phyloP scores from a whole-genome alignment of 345 rosid species.

The Theobroma cacao region DNA sequence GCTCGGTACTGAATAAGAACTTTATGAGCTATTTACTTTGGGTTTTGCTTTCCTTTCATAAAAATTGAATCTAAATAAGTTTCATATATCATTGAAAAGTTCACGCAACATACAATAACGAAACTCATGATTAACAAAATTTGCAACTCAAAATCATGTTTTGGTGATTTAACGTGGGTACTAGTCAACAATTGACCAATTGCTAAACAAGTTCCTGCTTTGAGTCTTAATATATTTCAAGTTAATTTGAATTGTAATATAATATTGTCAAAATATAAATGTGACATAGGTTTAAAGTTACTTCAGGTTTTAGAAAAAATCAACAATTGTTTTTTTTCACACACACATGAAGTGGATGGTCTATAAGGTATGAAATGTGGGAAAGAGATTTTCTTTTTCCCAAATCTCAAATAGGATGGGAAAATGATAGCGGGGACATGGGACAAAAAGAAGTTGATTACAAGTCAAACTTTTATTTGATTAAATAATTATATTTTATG shows the following conservation, averaged over 20 bases:
- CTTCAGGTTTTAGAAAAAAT: background rate
- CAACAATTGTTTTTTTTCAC: background rate
- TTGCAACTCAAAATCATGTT: background rate
- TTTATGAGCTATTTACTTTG: background rate
- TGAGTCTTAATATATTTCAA: background rate
- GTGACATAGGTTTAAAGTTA: background rate
- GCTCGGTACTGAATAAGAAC: background rate
- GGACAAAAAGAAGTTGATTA: background rate
- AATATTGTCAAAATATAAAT: background rate
- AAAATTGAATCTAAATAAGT: background rate
- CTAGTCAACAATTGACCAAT: background rate
- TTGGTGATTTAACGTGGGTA: background rate
- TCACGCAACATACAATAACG: background rate
- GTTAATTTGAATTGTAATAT: background rate
- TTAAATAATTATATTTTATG: too few relatives aligned
- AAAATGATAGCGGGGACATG: background rate
- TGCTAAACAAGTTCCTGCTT: background rate
- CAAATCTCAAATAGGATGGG: background rate
- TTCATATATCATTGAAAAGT: background rate
- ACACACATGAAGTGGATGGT: background rate
- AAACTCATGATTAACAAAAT: background rate
- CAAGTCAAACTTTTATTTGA: too few relatives aligned
- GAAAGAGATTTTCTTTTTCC: background rate
- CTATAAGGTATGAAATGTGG: background rate
- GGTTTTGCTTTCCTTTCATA: background rate